Evolutionary conservation across 1,139 yeast species (phyloP), one percentile per base, ranked within the genome.

Genomic region (Candida glucosophila): DNA sequence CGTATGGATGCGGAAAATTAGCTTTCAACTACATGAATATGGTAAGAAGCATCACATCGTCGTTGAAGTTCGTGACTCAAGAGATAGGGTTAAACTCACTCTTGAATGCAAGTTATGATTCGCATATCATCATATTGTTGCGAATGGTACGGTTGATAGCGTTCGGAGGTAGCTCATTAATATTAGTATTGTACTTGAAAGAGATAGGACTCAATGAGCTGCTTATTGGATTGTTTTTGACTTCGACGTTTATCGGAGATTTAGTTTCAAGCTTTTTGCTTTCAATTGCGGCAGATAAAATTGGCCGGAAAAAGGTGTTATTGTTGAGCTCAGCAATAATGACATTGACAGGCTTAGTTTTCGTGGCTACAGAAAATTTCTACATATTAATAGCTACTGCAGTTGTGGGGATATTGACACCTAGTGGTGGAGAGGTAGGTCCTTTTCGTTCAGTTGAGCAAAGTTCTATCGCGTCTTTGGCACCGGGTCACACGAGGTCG

Each of bases 341-440:
- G 61, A 31, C 43, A 2, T 20, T 45, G 5, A 60, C 67, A 1
- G 62, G 57, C 2, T 18, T 47, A 7, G 41, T 41, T 1, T 58
- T 59, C 32, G 37, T 40, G 2, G 13, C 41, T 5, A 29, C 45
- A 4, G 43, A 43, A 17, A 45, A 47, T 29, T 46, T 39, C 15
- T 31, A 32, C 8, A 14, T 54, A 3, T 37, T 62, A 23, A 41
- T 52, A 13, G 25, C 36, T 1, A 40, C 47, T 13, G 55, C 59
- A 0, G 35, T 53, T 6, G 16, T 55, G 6, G 68, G 69, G 2
- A 52, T 58, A 10, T 41, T 61, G 19, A 59, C 67, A 2, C 64
- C 66, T 4, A 49, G 56, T 15, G 68, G 68, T 1, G 63, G 60
- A 2, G 69, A 62, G 32, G 67, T 60, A 10, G 67, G 67, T 0